Evolutionary conservation across 129 eudicot species (phyloP), one percentile per base, ranked within the genome.

Genomic region (Chrysanthemum makinoi): DNA sequence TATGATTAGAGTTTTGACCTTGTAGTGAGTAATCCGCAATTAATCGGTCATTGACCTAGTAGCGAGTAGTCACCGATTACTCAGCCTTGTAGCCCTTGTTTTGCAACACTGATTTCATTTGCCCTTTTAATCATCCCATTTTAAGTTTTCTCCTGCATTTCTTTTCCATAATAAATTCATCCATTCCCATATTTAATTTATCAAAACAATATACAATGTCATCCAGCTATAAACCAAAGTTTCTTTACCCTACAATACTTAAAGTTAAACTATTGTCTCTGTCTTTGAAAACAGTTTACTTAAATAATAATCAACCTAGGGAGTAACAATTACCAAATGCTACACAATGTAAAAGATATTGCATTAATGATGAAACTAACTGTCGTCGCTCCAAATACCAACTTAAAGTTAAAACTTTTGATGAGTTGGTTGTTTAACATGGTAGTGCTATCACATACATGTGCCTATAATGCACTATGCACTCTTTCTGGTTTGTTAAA

Each of bases 401-500:
- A 48, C 50, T 62, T 62, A 6, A 62, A 14, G 12, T 33, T 30
- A 18, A 35, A 35, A 35, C 8, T 6, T 39, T 62, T 30, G n/a
- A 62, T 26, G 30, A 60, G 43, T 26, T 58, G 30, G 13, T 28
- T 10, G 63, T 58, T 57, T 57, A 19, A 19, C 6, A 57, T 19
- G 62, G 62, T 55, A 55, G 43, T 4, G 6, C 46, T 39, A 39
- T 39, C 46, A 49, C 59, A 17, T 12, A 49, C 50, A 13, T 24
- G 69, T 24, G 22, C 30, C 51, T 52, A 65, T 18, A 24, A 17
- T 65, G 24, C 60, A 67, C 49, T 50, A 13, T 67, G 24, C 47
- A 14, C 60, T 50, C 24, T 44, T 50, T 49, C 60, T 26, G 60
- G 20, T 47, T 48, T 66, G 56, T 66, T 10, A 19, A 66, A 66